Evolutionary conservation across 106 monocot genomes (phyloP), one percentile per base, ranked within the genome.

Genomic region (Dendrobium nobile): DNA sequence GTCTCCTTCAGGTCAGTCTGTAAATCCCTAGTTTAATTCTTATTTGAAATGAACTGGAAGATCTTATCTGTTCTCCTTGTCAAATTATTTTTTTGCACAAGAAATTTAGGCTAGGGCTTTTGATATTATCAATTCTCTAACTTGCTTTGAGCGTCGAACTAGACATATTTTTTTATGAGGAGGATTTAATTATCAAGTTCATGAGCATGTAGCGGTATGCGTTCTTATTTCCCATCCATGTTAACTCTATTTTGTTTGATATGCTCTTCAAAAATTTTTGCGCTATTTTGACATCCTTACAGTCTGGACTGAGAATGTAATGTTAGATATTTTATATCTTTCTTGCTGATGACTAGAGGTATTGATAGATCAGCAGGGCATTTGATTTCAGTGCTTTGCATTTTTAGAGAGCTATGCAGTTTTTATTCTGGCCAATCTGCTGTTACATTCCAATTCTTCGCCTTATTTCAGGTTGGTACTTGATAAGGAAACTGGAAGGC

Each of bases 401-500:
- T 79, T 3, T 79, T 59, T 75, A 47, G 0, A 45, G 9, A 8
- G 7, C n/a, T 20, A 7, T 75, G 75, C 22, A 61, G 61, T 61
- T 61, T 61, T 61, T 41, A 9, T 47, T 5, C 75, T 75, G 42
- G 41, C 41, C 13, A 43, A 42, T 42, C 17, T 5, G 4, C 15
- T 48, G 77, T 77, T 77, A 47, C 27, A 77, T 77, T 0, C 54
- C 27, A 77, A 33, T 54, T 77, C 27, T 77, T 77, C 70, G 17
- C 33, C 64, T 45, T 75, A 20, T 68, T 88, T 78, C 91, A 97
- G 98, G 81, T 86, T 99, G 80, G 98, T 99, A 37, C 80, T 95
- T 81, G 98, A 99, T 82, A 92, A 90, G 83, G 98, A 99, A 83
- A 99, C 95, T 44, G 91, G 95, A 48, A 99, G 95, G 81, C 98